Evolutionary conservation across 345 rosid species (phyloP).

Genomic region (Heritiera fomes): DNA sequence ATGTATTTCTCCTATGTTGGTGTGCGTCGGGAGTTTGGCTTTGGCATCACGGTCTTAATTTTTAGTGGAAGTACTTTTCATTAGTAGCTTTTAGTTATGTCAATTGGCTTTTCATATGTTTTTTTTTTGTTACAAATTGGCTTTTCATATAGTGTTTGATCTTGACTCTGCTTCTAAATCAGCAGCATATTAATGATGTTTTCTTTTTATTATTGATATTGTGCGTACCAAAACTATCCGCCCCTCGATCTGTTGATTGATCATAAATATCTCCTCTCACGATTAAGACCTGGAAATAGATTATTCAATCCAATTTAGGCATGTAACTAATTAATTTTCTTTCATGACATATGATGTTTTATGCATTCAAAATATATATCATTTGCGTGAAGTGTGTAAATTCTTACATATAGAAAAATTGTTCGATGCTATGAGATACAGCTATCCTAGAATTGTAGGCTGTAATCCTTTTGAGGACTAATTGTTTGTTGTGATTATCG

Average conservation of each 20-base stretch:
- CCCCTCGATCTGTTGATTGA: not conserved
- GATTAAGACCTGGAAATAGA: not conserved
- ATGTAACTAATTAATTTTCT: not conserved
- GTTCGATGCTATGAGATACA: too few species aligned
- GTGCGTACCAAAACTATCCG: not conserved
- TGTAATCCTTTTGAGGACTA: too few species aligned
- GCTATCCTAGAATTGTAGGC: too few species aligned
- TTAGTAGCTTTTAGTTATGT: not conserved
- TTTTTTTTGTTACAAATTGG: not conserved
- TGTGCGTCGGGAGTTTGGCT: not conserved
- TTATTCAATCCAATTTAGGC: not conserved
- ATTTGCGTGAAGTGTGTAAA: not conserved
- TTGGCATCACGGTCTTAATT: not conserved
- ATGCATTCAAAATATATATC: not conserved
- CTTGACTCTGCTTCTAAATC: not conserved
- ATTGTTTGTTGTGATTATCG: too few species aligned
- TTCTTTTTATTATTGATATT: too few species aligned
- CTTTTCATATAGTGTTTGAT: not conserved
- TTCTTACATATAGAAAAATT: too few species aligned
- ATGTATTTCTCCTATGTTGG: not conserved
- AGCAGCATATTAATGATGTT: not conserved
- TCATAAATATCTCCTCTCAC: not conserved
- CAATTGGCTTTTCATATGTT: not conserved
- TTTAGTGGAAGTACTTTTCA: constrained; percentile 7
- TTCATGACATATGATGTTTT: not conserved